phyloP scores from a whole-genome alignment of 2,329 filamentous ascomycete genomes.

The Cladophialophora immunda region DNA sequence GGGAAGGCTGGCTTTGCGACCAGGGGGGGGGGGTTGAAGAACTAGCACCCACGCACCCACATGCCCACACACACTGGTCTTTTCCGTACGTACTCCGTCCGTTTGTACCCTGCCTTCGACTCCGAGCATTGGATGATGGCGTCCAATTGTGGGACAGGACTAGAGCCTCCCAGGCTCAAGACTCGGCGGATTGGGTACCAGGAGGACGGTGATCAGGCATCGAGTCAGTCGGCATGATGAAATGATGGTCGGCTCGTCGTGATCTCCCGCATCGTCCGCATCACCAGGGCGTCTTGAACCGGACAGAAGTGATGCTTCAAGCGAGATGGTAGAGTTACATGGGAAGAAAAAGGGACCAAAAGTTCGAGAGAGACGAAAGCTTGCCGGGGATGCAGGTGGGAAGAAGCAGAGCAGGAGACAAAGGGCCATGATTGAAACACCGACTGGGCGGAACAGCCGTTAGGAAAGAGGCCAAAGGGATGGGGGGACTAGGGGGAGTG shows the following conservation, averaged over 20 bases:
- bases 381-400: constrained; percentile 17
- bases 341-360: background rate
- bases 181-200: background rate
- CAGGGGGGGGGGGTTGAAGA: constrained; percentile 8
- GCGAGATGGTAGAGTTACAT: constrained; percentile 27
- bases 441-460: constrained; percentile 12
- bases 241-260: background rate
- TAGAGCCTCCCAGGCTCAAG: background rate
- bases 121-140: constrained; percentile 6
- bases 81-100: background rate
- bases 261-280: background rate
- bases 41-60: constrained; percentile 6
- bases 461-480: background rate
- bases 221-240: constrained; percentile 5
- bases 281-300: constrained; percentile 3
- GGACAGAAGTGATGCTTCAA: constrained; percentile 16
- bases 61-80: constrained; percentile 1
- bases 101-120: background rate
- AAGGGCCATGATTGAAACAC: constrained; percentile 19
- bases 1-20: constrained; percentile 26
- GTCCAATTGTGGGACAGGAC: constrained; percentile 15
- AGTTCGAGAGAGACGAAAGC: constrained; percentile 15
- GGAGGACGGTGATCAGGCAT: constrained; percentile 9
- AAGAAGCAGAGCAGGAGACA: constrained; percentile 6
- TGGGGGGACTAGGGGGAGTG: background rate